Evolutionary conservation across 805 yeast genomes (phyloP), one percentile per base, ranked within the genome.

Genomic region (Sugiyamaella floridensis): DNA sequence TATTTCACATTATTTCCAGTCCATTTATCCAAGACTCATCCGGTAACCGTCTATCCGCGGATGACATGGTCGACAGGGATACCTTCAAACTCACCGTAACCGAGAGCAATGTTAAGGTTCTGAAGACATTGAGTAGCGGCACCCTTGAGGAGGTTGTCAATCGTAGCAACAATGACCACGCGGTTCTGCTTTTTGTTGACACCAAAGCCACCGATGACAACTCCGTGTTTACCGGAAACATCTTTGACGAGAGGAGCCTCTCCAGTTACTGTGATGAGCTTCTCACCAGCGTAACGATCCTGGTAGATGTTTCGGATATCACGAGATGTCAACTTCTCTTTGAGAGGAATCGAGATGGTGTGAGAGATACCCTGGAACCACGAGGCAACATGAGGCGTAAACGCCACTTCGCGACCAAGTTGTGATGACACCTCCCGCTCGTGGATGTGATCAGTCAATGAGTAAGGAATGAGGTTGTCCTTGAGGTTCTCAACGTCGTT

Each of bases 321-420:
- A 67, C 95, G 81, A 10, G 93, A 77, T 8, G 92, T 80, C 58
- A 90, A 72, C 42, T 76, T 74, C 50, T 80, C 76, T 45, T 61
- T 61, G 64, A 93, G 79, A 49, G 99, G 99, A 55, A 93, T 86
- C 43, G 89, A 83, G 51, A 93, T 84, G 18, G 99, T 92, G 64
- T 86, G 86, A 1, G 96, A 78, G 60, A 93, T 93, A 62, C 99
- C 99, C 73, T 95, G 98, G 82, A 93, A 93, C 99, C 99, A 93
- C 68, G 86, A 95, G 1, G 97, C 99, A 55, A 93, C 99, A 65
- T 93, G 99, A 18, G 99, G 99, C 58, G 86, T 81, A 69, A 93
- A 93, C 3, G 96, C 92, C 48, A 93, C 89, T 34, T 81, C 79
- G 43, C 73, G 71, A 2, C 95, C 95, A 55, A 93, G 75, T 60